phyloP scores from a whole-genome alignment of 2,329 filamentous ascomycete genomes.

The Venturiaceae sp. region DNA sequence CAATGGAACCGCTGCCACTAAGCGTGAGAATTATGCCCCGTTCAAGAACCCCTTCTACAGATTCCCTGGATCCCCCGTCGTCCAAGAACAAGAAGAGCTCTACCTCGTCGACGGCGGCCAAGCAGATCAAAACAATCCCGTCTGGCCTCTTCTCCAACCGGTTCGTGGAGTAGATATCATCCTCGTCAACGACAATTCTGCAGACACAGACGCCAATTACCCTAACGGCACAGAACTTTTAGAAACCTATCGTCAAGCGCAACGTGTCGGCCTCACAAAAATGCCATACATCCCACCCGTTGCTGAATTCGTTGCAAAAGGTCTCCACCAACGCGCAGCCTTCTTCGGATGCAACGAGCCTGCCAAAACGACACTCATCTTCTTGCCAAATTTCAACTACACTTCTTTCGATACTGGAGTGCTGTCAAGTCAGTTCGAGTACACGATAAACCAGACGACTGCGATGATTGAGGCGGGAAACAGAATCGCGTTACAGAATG shows the following conservation, averaged over 20 bases:
- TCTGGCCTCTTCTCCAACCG: constrained; percentile 42
- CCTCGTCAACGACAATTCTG: constrained; percentile 55
- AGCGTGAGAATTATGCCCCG: constrained; percentile 33
- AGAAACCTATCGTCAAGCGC: constrained; percentile 47
- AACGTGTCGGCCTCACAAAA: constrained; percentile 39
- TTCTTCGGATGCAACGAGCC: constrained; percentile 52
- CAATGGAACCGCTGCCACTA: constrained; percentile 16
- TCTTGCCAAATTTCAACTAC: constrained; percentile 34
- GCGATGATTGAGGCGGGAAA: constrained; percentile 32
- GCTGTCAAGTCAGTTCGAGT: constrained; percentile 24
- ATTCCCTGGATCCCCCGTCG: constrained; percentile 34
- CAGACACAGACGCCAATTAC: constrained; percentile 48
- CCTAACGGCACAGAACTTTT: constrained; percentile 52
- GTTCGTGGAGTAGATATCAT: constrained; percentile 50
- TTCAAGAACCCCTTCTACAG: constrained; percentile 55
- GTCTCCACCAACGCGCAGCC: constrained; percentile 48
- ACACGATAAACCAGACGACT: constrained; percentile 23
- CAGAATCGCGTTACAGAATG: constrained; percentile 27
- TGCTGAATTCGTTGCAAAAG: constrained; percentile 46
- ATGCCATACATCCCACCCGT: constrained; percentile 51
- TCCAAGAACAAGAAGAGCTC: constrained; percentile 27
- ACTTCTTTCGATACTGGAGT: constrained; percentile 20
- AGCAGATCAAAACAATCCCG: constrained; percentile 41
- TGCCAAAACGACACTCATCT: constrained; percentile 25
- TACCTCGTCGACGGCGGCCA: constrained; percentile 42